Evolutionary conservation across 192 early-diverging fungal genomes (phyloP), one percentile per base, ranked within the genome.

Genomic region (Phlyctochytrium planicorne): DNA sequence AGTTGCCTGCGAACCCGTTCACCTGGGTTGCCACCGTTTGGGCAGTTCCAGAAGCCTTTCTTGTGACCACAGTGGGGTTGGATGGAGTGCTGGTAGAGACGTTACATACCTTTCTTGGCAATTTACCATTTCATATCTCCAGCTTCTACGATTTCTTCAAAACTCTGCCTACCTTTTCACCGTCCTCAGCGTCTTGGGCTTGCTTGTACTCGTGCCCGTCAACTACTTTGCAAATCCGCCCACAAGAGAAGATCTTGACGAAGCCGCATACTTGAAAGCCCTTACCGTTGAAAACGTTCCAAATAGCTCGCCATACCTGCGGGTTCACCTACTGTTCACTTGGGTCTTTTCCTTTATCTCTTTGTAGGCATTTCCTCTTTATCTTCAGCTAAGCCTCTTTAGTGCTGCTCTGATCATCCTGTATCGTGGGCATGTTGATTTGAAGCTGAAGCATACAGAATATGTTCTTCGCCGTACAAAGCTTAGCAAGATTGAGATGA

Each of bases 251-350:
- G 55, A 65, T 52, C 12, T 65, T 0, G 61, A 62, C 20, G 79
- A 81, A 53, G 59, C 60, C 34, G 70, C 60, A 14, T 25, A 72
- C 14, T 52, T 81, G 31, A 65, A 65, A 30, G 52, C 71, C 10
- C 61, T 85, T 29, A 75, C 80, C 0, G 68, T 85, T 56, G 73
- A 80, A 57, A 84, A 85, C 68, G 78, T 85, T 1, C 77, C 82
- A 0, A 34, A 62, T 23, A 72, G 73, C 61, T 78, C 76, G 34
- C 57, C 56, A 2, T 75, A 40, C 2, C 70, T 85, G 34, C 69
- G 76, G 53, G 68, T 84, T 0, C 74, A 82, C 53, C 64, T 85
- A 35, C 55, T 78, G 12, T 85, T 75, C 64, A 79, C 78, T 2
- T 85, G 83, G 83, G 25, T 84, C 47, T 78, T 85, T 52, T 80